Evolutionary conservation across 345 rosid genomes (phyloP), one percentile per base, ranked within the genome.

Genomic region (Arabidopsis thaliana): DNA sequence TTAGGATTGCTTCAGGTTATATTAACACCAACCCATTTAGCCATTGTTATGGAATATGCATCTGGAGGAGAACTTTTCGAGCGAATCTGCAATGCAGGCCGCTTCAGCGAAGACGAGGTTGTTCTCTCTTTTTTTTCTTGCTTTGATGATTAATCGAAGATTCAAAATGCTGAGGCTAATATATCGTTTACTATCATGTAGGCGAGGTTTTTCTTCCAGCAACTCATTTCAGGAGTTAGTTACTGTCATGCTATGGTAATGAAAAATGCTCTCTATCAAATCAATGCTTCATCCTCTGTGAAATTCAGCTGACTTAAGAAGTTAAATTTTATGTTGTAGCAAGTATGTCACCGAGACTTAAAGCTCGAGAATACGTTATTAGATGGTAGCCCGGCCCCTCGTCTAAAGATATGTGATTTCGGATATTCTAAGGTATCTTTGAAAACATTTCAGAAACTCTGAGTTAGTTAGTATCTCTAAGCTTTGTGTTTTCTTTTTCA

Each of bases 381-480:
- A 84, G 99, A 95, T 80, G 99, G 99, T 67, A 95, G 98, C 75
- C 90, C 96, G 0, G 93, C 96, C 25, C 99, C 98, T 63, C 97
- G 94, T 9, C 79, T 95, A 72, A 95, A 95, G 85, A 91, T 95
- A 52, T 95, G 99, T 50, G 99, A 95, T 84, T 95, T 95, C n/a
- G 99, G 99, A n/a, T 95, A 95, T 80, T 95, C 99, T 7, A 95
- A 95, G 99, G 99, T 95, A 81, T 28, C 7, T 45, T 9, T 44
- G 36, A 9, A 8, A 42, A 24, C 32, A 38, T 68, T 32, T 23
- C 45, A 5, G 20, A 34, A 22, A 46, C 6, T 13, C 9, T 51
- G 32, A 13, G 22, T 38, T 22, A 60, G 38, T 56, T 37, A 30
- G 32, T 61, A 44, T 56, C 13, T 6, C 5, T 5, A 20, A 44